Conservation (phyloP, 495 filamentous ascomycete species). For the Clavariopsis aquatica region DNA sequence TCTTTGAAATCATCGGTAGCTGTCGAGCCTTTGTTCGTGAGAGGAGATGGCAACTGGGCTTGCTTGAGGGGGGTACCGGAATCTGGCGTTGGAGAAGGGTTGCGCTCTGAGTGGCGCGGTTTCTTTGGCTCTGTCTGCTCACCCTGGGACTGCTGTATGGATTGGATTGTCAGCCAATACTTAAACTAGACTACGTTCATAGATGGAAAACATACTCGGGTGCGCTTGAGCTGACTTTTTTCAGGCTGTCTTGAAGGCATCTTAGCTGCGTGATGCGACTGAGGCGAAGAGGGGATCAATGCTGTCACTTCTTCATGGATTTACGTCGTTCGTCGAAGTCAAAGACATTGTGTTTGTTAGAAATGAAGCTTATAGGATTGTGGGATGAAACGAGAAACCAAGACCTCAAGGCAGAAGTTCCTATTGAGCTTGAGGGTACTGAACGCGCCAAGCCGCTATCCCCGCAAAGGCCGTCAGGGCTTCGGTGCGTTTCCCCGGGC, state of each 20-base stretch:
- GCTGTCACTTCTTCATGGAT: conserved; percentile 6
- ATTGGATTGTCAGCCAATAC: conserved; percentile 15
- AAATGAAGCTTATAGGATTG: neutral
- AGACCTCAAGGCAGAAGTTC: neutral
- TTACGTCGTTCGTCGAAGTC: neutral
- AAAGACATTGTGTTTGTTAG: conserved; percentile 18
- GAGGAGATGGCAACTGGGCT: conserved; percentile 76
- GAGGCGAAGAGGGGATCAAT: neutral
- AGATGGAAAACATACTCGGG: conserved; percentile 34
- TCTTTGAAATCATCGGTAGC: conserved; percentile 65
- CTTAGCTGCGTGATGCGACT: neutral
- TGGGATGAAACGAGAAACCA: neutral
- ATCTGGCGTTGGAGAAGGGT: conserved; percentile 51
- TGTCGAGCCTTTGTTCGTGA: conserved; percentile 67
- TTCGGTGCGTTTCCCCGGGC: neutral
- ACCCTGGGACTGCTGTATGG: conserved; percentile 35
- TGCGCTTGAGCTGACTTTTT: conserved; percentile 46
- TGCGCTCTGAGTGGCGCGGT: conserved; percentile 63
- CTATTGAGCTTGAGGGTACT: neutral
- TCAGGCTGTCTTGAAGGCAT: conserved; percentile 31
- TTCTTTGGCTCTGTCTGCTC: conserved; percentile 56
- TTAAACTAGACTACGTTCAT: neutral
- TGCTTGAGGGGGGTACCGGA: conserved; percentile 53
- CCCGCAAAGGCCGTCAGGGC: neutral
- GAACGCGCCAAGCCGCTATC: conserved; percentile 5